Conservation (phyloP, 176 grass and related monocot genomes). For the Raddia guianensis region DNA sequence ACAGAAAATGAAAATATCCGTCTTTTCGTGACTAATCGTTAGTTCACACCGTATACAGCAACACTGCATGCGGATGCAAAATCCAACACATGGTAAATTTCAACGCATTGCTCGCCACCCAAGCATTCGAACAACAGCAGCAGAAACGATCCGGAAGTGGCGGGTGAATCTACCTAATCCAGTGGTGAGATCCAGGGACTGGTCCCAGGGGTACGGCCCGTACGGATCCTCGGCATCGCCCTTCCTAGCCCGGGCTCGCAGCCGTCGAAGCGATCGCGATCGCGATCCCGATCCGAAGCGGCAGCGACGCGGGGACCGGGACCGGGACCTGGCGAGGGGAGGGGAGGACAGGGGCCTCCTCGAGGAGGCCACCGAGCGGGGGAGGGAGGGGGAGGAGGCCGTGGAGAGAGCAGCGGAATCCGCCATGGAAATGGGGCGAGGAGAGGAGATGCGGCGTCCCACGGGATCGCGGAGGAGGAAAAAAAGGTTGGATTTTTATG, state of each 20-base stretch:
- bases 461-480: background rate
- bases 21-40: too few relatives aligned
- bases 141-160: background rate
- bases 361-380: constrained; percentile 43
- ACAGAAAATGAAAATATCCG: too few relatives aligned
- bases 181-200: constrained; percentile 49
- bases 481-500: constrained; percentile 24
- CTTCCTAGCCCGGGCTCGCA: constrained; percentile 55
- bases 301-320: constrained; percentile 21
- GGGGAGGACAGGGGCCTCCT: constrained; percentile 41
- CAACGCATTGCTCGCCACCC: background rate
- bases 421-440: constrained; percentile 39
- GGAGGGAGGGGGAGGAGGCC: constrained; percentile 36
- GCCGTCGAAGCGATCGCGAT: constrained; percentile 20
- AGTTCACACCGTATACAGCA: background rate
- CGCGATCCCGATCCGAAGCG: constrained; percentile 24
- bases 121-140: background rate
- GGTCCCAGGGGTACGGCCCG: constrained; percentile 94
- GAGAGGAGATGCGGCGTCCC: background rate
- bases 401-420: constrained; percentile 58
- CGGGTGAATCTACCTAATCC: constrained; percentile 30
- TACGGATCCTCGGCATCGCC: constrained; percentile 69
- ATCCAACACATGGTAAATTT: background rate
- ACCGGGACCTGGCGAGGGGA: constrained; percentile 28
- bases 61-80: background rate